These are phyloP conservation scores for Chiua virens DNA, from an alignment of 768 basidiomycete genomes.

Conservation along the genomic window DNA sequence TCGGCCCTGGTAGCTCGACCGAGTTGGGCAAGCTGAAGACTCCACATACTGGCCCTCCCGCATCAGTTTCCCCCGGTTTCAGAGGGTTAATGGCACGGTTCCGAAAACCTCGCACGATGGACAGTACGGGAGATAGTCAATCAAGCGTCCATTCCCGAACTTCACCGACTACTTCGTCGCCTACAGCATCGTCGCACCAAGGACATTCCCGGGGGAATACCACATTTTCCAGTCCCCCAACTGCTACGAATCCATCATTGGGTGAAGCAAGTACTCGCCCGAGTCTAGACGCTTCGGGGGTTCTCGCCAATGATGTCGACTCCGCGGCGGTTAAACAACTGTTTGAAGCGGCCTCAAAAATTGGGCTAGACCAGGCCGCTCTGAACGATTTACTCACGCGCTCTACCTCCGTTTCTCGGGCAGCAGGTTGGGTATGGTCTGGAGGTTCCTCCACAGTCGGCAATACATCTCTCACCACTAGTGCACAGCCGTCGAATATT, in stretches of 20 bases:
- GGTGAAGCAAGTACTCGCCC: slow-evolving; percentile 20
- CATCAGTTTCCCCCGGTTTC: slow-evolving; percentile 69
- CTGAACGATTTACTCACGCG: slow-evolving; percentile 71
- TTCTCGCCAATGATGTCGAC: slow-evolving; percentile 34
- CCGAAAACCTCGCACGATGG: slow-evolving; percentile 39
- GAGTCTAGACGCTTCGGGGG: slow-evolving; percentile 25
- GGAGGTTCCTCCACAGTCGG: slow-evolving; percentile 17
- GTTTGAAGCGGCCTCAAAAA: slow-evolving; percentile 71
- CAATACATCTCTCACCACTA: slow-evolving; percentile 24
- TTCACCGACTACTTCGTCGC: slow-evolving; percentile 36
- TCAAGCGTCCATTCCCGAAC: slow-evolving; percentile 31
- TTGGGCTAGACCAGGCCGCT: slow-evolving; percentile 72
- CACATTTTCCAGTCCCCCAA: slow-evolving; percentile 20
- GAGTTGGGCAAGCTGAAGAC: slow-evolving; percentile 57
- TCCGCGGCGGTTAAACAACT: slow-evolving; percentile 65
- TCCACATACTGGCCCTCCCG: slow-evolving; percentile 59
- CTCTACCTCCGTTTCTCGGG: slow-evolving; percentile 63
- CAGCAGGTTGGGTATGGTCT: slow-evolving; percentile 43
- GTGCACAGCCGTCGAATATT: slow-evolving; percentile 10
- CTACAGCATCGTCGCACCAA: slow-evolving; percentile 34
- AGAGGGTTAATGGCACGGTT: slow-evolving; percentile 84
- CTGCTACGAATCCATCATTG: not conserved
- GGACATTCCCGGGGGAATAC: slow-evolving; percentile 34
- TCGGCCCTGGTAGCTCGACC: slow-evolving; percentile 35
- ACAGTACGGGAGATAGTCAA: slow-evolving; percentile 27